Conservation (phyloP, 2,329 filamentous ascomycete genomes). For the Monosporascus sp. region DNA sequence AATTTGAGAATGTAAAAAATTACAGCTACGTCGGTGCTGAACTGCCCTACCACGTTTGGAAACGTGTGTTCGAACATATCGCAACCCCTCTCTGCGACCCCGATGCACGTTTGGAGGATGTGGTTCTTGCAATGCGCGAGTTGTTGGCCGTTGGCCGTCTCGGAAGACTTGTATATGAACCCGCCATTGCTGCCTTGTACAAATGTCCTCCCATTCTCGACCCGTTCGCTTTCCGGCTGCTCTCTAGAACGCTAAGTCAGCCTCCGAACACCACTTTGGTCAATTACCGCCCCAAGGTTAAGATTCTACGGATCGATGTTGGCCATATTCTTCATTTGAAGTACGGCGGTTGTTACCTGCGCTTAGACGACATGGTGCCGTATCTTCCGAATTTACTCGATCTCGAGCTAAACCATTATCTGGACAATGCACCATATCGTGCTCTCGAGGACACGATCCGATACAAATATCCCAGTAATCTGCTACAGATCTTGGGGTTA, state of each 20-base stretch:
- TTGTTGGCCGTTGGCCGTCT: slow-evolving; percentile 57
- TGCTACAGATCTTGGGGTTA: slow-evolving; percentile 60
- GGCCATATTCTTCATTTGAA: slow-evolving; percentile 29
- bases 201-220: slow-evolving; percentile 55
- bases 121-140: slow-evolving; percentile 34
- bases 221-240: slow-evolving; percentile 41
- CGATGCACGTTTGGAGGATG: slow-evolving; percentile 34
- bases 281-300: slow-evolving; percentile 68
- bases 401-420: slow-evolving; percentile 65
- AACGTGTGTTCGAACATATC: slow-evolving; percentile 64
- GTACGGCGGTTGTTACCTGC: slow-evolving; percentile 29
- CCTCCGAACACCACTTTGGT: slow-evolving; percentile 42
- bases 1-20: not conserved
- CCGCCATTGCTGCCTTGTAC: slow-evolving; percentile 69
- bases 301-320: slow-evolving; percentile 64
- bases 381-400: slow-evolving; percentile 61
- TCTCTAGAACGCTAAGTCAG: slow-evolving; percentile 38
- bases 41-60: slow-evolving; percentile 63
- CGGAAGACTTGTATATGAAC: slow-evolving; percentile 63
- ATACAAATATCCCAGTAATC: slow-evolving; percentile 60
- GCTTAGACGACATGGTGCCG: slow-evolving; percentile 53
- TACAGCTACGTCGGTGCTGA: not conserved
- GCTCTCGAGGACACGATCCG: slow-evolving; percentile 49
- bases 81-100: slow-evolving; percentile 49
- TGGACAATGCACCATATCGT: slow-evolving; percentile 63